Conservation (phyloP, 2,329 filamentous ascomycete species). For the Aspergillus cejpii region DNA sequence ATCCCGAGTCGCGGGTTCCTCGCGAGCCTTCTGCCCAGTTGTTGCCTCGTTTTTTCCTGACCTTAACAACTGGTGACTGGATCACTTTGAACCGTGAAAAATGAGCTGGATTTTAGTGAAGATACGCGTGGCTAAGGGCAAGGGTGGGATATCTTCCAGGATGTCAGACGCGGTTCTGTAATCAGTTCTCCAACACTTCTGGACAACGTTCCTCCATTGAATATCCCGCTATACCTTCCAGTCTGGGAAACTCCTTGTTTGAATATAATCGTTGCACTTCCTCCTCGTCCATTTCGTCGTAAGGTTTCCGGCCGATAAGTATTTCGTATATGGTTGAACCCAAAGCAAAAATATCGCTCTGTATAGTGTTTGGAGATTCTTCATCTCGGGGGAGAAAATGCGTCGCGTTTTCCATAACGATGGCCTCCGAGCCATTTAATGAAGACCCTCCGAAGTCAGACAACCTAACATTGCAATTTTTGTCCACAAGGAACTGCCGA, state of each 20-base stretch:
- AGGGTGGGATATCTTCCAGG: too few species aligned
- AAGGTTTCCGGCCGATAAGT: neutral
- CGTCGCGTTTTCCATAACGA: constrained; percentile 4
- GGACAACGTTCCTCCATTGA: neutral
- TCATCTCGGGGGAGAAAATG: constrained; percentile 8
- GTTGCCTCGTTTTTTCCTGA: too few species aligned
- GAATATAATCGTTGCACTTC: neutral
- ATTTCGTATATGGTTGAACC: constrained; percentile 4
- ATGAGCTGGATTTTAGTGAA: neutral
- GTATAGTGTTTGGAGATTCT: constrained; percentile 10
- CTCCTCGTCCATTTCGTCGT: neutral
- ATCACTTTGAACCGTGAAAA: neutral
- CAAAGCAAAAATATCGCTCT: constrained; percentile 12
- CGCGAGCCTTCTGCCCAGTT: too few species aligned
- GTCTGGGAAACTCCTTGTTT: too few species aligned
- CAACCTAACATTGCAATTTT: constrained; percentile 1
- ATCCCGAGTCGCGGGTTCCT: too few species aligned
- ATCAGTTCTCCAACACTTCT: neutral
- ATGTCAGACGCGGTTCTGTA: too few species aligned
- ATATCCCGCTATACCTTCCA: too few species aligned
- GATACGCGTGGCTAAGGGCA: neutral
- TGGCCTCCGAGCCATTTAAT: constrained; percentile 3
- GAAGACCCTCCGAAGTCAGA: constrained; percentile 8
- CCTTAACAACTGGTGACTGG: neutral
- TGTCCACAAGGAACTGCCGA: constrained; percentile 1